Conservation (phyloP, 306 rosid species). For the Prunus armeniaca region DNA sequence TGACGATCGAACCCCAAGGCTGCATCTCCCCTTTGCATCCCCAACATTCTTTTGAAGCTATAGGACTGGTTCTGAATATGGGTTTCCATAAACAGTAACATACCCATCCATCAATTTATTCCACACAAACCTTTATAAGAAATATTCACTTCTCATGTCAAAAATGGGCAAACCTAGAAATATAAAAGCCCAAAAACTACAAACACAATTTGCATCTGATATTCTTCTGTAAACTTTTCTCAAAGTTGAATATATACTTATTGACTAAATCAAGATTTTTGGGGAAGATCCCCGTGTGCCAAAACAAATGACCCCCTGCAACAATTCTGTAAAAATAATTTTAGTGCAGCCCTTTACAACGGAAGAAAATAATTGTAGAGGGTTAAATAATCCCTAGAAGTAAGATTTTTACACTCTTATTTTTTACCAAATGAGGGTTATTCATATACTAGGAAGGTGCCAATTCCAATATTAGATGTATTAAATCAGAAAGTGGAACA, state of each 20-base stretch:
- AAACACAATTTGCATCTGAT: not conserved
- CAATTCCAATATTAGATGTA: not conserved
- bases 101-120: not conserved
- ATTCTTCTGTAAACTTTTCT: not conserved
- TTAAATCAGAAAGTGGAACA: not conserved
- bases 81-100: too few species aligned
- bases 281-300: not conserved
- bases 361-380: not conserved
- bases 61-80: not conserved
- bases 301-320: not conserved
- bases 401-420: not conserved
- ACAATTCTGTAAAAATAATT: too few species aligned
- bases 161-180: not conserved
- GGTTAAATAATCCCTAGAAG: not conserved
- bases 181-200: not conserved
- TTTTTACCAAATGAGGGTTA: not conserved
- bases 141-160: too few species aligned
- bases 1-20: not conserved
- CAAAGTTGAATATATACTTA: too few species aligned
- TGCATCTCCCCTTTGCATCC: not conserved
- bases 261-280: too few species aligned
- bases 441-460: not conserved
- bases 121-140: not conserved
- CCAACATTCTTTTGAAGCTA: not conserved
- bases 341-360: not conserved